Evolutionary conservation across 345 rosid species (phyloP).

Genomic region (Acer yangbiense): DNA sequence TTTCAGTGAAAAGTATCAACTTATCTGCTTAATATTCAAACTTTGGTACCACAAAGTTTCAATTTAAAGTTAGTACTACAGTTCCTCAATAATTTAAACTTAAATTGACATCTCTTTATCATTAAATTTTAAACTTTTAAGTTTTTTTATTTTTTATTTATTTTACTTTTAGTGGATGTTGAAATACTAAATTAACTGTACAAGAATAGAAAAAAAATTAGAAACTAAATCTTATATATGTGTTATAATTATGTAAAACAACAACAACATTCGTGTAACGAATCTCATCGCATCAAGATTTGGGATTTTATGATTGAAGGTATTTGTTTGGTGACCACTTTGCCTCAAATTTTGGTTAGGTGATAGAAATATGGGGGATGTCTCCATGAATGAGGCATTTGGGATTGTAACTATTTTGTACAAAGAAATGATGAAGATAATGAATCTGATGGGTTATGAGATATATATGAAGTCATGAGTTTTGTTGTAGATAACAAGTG

Average conservation of each 20-base stretch:
- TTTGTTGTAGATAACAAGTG: slow-evolving; percentile 15
- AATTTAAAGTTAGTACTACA: slow-evolving; percentile 39
- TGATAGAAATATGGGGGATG: slow-evolving; percentile 2
- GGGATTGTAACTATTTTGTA: slow-evolving; percentile 8
- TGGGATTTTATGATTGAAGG: no score
- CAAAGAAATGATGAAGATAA: neutral
- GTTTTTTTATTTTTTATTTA: no score
- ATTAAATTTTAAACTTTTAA: no score
- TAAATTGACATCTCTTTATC: neutral
- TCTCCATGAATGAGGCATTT: slow-evolving; percentile 15
- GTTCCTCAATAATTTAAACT: slow-evolving; percentile 17
- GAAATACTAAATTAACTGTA: no score
- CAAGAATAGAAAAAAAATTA: no score
- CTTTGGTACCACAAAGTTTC: slow-evolving; percentile 42
- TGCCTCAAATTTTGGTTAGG: slow-evolving; percentile 28
- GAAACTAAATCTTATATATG: no score
- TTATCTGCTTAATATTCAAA: slow-evolving; percentile 35
- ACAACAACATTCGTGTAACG: no score
- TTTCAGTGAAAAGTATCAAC: slow-evolving; percentile 23
- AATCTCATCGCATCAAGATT: no score
- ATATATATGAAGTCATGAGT: slow-evolving; percentile 11
- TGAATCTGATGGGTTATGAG: slow-evolving; percentile 1
- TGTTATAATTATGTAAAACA: no score
- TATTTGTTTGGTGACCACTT: slow-evolving; percentile 26
- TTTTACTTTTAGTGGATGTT: no score